Conservation (phyloP, 257 asterid species). For the Penstemon eatonii region DNA sequence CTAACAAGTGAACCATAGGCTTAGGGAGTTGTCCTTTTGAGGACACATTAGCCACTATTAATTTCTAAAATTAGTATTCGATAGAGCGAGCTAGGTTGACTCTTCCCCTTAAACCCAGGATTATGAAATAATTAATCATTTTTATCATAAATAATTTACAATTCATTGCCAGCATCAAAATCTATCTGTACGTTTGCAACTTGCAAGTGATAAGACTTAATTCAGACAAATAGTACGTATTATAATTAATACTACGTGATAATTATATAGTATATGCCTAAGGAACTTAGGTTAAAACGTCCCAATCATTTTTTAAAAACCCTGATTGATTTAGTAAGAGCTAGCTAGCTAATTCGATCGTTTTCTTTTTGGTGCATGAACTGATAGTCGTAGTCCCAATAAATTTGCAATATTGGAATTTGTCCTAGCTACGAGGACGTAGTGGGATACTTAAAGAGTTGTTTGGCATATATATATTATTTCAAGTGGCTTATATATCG, state of each 20-base stretch:
- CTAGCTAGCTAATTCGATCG: neutral
- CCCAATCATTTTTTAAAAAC: no score
- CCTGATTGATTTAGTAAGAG: neutral
- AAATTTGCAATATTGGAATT: neutral
- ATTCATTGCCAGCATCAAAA: neutral
- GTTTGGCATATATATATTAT: neutral
- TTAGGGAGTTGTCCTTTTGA: no score
- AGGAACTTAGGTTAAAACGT: neutral
- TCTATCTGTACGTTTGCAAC: slow-evolving; percentile 1
- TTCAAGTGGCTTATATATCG: neutral
- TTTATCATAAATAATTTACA: neutral
- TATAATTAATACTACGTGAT: neutral
- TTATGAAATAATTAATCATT: neutral
- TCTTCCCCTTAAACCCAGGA: neutral
- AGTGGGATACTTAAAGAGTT: neutral
- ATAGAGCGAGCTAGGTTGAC: neutral
- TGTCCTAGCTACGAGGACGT: neutral
- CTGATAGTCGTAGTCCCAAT: neutral
- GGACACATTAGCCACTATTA: no score
- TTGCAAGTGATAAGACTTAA: no score
- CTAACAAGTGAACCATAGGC: no score
- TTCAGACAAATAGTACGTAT: neutral
- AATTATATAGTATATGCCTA: neutral
- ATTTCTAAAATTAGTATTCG: no score
- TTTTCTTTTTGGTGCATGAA: neutral